Evolutionary conservation across 2,329 filamentous ascomycete species (phyloP).

Genomic region (Exserohilum rostratum): DNA sequence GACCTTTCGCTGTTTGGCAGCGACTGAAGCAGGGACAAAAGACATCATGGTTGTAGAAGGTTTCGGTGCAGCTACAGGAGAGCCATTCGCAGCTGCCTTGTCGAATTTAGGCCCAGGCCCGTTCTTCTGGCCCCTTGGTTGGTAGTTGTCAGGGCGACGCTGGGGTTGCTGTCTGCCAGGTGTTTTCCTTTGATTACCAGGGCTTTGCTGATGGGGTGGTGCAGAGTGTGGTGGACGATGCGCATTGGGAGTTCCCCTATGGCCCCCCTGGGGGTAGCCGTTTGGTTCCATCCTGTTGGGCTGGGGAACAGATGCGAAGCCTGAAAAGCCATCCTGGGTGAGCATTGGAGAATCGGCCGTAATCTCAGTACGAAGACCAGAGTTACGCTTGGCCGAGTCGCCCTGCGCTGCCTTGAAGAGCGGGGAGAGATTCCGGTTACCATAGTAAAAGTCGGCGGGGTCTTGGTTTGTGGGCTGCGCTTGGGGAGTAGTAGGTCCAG

Average conservation of each 20-base stretch:
- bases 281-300: constrained; percentile 27
- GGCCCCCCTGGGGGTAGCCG: constrained; percentile 20
- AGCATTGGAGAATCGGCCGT: constrained; percentile 40
- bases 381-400: constrained; percentile 52
- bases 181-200: constrained; percentile 32
- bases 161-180: constrained; percentile 32
- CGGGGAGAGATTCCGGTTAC: constrained; percentile 57
- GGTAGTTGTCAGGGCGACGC: constrained; percentile 32
- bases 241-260: constrained; percentile 19
- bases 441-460: constrained; percentile 43
- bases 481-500: constrained; percentile 43
- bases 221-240: constrained; percentile 38
- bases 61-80: constrained; percentile 27
- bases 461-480: constrained; percentile 36
- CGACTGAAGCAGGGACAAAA: constrained; percentile 46
- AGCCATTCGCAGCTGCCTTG: constrained; percentile 19
- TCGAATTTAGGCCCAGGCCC: constrained; percentile 9
- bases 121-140: constrained; percentile 21
- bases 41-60: constrained; percentile 38
- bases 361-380: constrained; percentile 53
- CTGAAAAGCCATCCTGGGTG: constrained; percentile 29
- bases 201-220: constrained; percentile 29
- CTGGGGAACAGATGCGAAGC: constrained; percentile 31
- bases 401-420: constrained; percentile 55
- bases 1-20: constrained; percentile 38